Conservation (phyloP, 805 yeast species). For the Saccharomycopsis sp. region DNA sequence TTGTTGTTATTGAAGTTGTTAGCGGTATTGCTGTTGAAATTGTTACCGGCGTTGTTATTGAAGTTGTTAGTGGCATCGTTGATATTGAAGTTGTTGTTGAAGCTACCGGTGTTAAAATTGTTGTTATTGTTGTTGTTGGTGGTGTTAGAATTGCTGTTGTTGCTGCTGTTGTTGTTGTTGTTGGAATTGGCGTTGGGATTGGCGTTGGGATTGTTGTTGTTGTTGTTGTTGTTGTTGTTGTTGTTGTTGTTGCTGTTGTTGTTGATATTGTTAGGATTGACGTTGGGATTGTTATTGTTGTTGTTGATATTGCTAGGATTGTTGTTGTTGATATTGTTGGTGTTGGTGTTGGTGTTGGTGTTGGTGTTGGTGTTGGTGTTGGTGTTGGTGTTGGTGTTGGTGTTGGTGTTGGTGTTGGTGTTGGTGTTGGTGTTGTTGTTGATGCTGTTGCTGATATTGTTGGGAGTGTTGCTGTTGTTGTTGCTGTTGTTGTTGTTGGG, state of each 20-base stretch:
- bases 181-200: not conserved
- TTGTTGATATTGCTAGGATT: not conserved
- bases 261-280: constrained; percentile 19
- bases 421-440: constrained; percentile 21
- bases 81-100: not conserved
- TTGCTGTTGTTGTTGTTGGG: not conserved
- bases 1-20: not conserved
- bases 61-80: not conserved
- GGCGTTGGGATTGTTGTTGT: not conserved
- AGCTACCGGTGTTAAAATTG: not conserved
- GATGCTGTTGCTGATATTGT: constrained; percentile 21
- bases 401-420: not conserved
- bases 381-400: not conserved
- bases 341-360: not conserved
- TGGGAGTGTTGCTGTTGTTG: not conserved
- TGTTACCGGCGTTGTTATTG: not conserved
- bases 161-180: not conserved
- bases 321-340: not conserved
- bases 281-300: not conserved
- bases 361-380: not conserved
- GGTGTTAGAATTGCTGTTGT: not conserved
- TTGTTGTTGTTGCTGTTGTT: constrained; percentile 13
- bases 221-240: not conserved
- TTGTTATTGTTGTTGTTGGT: not conserved
- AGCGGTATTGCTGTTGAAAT: not conserved